Evolutionary conservation across 2,329 filamentous ascomycete species (phyloP), one percentile per base, ranked within the genome.

Genomic region (Colletotrichum truncatum): DNA sequence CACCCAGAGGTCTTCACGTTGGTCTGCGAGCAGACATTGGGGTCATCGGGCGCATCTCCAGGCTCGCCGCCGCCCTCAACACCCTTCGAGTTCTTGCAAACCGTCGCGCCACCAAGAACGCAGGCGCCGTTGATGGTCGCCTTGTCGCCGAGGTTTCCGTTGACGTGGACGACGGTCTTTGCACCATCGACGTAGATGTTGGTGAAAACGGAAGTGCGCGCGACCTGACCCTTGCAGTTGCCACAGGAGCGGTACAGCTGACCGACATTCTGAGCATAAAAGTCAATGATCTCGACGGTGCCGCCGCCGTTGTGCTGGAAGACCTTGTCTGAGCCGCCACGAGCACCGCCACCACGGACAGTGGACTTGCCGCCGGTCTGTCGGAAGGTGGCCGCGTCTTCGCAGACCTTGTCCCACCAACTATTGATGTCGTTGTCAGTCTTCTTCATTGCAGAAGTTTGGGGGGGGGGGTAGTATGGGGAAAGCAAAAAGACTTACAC

Each of bases 231-330:
- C 21, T 64, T 38, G 60, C 60, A 64, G 60, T 64, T 84, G 39
- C 83, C 83, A 70, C 83, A 86, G 59, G 76, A 79, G 60, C 83
- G 81, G 67, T 81, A 82, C 12, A 85, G 73, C 69, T 85, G 85
- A 52, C 83, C 83, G 43, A 85, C 28, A 16, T 64, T 32, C 43
- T 45, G 36, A 3, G 43, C 60, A 54, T 51, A 64, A 30, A 64
- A 85, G 69, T 80, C 72, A 62, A 74, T 77, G 64, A 79, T 71
- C 23, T 71, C 70, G 9, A 79, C 67, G 0, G 76, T 79, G 16
- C 79, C 79, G 14, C 73, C 73, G 5, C 80, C 80, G 67, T 81
- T 81, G 71, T 78, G 77, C 67, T 82, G 80, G 46, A 81, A 69
- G 54, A 81, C 72, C 71, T 82, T 82, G 65, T 81, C 80, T 1